Evolutionary conservation across 2,329 filamentous ascomycete species (phyloP), one percentile per base, ranked within the genome.

Genomic region (Scortechinia acanthostroma): DNA sequence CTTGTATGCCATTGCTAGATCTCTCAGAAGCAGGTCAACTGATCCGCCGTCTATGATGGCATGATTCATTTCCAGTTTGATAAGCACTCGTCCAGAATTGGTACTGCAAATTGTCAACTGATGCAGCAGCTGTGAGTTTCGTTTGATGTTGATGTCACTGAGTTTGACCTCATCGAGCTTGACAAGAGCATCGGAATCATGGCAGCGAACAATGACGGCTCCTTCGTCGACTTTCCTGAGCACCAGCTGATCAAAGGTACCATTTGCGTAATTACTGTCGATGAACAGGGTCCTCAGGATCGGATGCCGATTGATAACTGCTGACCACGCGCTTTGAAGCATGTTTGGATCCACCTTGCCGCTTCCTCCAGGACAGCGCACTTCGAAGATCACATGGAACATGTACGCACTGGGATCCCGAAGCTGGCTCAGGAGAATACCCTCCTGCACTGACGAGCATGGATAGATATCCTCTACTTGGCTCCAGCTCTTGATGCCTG

Each of bases 31-130:
- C 42, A 73, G 67, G 0, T 69, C 64, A 37, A 74, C 67, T 0
- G 73, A 75, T 28, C 61, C 63, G 1, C 72, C 73, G 54, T 77
- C 73, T 58, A 69, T 71, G 22, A 72, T 66, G 6, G 65, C 68
- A 49, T 76, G 73, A 49, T 66, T 75, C 16, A 77, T 57, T 45
- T 76, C 72, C 13, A 76, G 55, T 30, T 68, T 67, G 35, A 66
- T 65, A 50, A 68, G 69, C 0, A 72, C 47, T 40, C 56, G 58
- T 13, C 56, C 55, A 1, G 51, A 49, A 3, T 53, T 54, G 6
- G 65, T 69, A 50, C 65, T 61, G 45, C 66, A 71, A 22, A 73
- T 59, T 1, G 61, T 68, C 42, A 74, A 61, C 3, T 63, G 63
- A 51, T 75, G 67, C 21, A 70, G 64, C 3, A 71, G 63, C 6